These are phyloP conservation scores for Neurospora tetraspora DNA, from an alignment of 495 filamentous ascomycete species.

Conservation along the genomic window DNA sequence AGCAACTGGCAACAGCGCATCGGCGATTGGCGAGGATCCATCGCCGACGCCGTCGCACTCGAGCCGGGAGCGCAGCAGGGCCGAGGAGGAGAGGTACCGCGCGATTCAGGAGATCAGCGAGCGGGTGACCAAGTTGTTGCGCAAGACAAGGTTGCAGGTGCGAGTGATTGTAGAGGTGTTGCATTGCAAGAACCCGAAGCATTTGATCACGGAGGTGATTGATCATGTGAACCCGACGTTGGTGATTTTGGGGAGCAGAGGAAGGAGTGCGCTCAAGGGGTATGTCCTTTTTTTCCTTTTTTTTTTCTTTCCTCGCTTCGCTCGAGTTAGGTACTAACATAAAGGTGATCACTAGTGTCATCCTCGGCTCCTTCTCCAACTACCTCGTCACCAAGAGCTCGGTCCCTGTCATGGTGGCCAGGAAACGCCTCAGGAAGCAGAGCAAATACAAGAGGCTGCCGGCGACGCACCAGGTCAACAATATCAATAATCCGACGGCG, in stretches of 20 bases:
- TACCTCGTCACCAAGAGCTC: slow-evolving; percentile 93
- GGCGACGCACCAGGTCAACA: slow-evolving; percentile 57
- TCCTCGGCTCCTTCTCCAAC: slow-evolving; percentile 92
- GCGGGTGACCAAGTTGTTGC: slow-evolving; percentile 68
- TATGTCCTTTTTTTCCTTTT: slow-evolving; percentile 34
- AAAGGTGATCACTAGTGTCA: slow-evolving; percentile 44
- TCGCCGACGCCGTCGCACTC: slow-evolving; percentile 31
- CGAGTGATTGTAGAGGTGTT: slow-evolving; percentile 89
- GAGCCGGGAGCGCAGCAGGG: slow-evolving; percentile 35
- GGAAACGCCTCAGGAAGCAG: slow-evolving; percentile 68
- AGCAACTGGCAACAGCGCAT: slow-evolving; percentile 13
- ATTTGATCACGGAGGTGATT: slow-evolving; percentile 81
- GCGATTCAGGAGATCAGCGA: slow-evolving; percentile 70
- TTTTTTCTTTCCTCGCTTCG: background rate
- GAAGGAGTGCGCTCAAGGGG: slow-evolving; percentile 88
- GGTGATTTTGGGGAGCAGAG: slow-evolving; percentile 83
- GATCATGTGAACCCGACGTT: slow-evolving; percentile 87
- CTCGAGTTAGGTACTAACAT: background rate
- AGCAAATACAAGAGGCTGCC: slow-evolving; percentile 54
- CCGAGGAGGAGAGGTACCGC: slow-evolving; percentile 66
- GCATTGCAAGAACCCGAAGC: slow-evolving; percentile 92
- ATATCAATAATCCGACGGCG: slow-evolving; percentile 51
- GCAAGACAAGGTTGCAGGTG: slow-evolving; percentile 86
- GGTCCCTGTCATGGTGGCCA: slow-evolving; percentile 90
- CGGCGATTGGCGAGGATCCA: slow-evolving; percentile 10